Conservation (phyloP, 805 yeast genomes). For the Starmerella apicola region DNA sequence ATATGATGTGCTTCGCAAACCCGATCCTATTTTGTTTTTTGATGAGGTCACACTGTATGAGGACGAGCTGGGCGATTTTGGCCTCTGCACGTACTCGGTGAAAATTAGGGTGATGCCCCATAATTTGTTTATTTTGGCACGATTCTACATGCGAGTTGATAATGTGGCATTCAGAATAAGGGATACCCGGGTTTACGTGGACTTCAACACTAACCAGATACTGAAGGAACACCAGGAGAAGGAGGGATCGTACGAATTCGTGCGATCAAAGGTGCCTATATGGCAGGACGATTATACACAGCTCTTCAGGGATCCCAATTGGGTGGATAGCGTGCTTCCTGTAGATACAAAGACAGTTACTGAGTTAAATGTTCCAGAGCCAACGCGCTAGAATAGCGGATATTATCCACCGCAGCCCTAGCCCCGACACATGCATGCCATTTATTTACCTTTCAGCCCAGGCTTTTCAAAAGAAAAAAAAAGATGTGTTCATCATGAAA, state of each 20-base stretch:
- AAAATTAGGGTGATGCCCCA: conserved; percentile 84
- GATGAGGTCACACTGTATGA: conserved; percentile 84
- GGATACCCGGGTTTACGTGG: conserved; percentile 76
- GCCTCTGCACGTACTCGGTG: conserved; percentile 62
- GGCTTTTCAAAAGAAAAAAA: too few relatives aligned
- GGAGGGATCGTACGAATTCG: conserved; percentile 41
- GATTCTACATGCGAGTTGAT: conserved; percentile 82
- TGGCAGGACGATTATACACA: conserved; percentile 52
- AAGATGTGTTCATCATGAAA: too few relatives aligned
- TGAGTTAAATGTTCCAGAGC: too few relatives aligned
- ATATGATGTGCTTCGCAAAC: conserved; percentile 48
- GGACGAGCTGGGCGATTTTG: conserved; percentile 95
- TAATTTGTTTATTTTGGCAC: conserved; percentile 56
- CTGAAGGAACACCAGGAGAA: conserved; percentile 68
- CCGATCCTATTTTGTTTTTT: conserved; percentile 77
- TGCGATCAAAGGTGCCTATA: conserved; percentile 34
- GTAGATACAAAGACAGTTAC: neutral
- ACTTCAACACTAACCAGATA: conserved; percentile 49
- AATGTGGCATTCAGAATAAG: conserved; percentile 71
- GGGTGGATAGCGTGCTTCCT: conserved; percentile 40
- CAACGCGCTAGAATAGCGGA: too few relatives aligned
- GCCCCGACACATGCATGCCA: too few relatives aligned
- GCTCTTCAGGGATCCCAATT: conserved; percentile 65
- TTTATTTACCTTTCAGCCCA: too few relatives aligned
- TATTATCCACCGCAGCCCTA: too few relatives aligned